Percentiles rank a stretch among this genome's conserved stretches.
Evolutionary conservation across 169 alveolate species (phyloP).

Genomic region (Eimeria praecox): DNA sequence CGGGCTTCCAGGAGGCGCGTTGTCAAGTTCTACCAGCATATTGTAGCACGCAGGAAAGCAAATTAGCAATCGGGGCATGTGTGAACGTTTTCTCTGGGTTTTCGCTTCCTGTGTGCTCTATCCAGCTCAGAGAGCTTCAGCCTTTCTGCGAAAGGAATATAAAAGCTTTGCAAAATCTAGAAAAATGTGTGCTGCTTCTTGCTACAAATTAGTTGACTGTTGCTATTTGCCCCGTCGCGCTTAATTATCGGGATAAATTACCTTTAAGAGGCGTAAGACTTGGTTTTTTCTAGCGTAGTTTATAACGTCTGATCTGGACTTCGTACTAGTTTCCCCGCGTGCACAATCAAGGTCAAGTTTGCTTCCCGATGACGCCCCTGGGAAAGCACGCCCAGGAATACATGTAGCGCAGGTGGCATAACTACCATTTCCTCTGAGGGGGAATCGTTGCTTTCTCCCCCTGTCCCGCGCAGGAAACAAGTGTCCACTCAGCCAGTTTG

Average conservation of each 20-base stretch:
- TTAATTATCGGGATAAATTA: not conserved
- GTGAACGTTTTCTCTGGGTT: not conserved
- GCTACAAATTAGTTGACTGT: not conserved
- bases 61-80: not conserved
- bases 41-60: not conserved
- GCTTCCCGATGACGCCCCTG: slow-evolving; percentile 36
- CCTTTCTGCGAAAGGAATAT: not conserved
- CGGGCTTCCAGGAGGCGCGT: slow-evolving; percentile 41
- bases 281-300: slow-evolving; percentile 24
- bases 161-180: no score
- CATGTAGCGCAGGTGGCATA: not conserved
- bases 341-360: not conserved
- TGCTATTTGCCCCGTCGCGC: not conserved
- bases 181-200: not conserved
- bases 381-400: not conserved
- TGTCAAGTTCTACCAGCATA: slow-evolving; percentile 19
- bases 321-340: not conserved
- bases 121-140: not conserved
- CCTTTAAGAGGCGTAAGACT: slow-evolving; percentile 27
- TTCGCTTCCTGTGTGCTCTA: not conserved
- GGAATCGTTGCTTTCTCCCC: not conserved
- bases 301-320: not conserved
- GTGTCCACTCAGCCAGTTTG: not conserved
- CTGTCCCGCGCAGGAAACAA: not conserved
- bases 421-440: not conserved